Evolutionary conservation across 257 asterid species (phyloP), one percentile per base, ranked within the genome.

Genomic region (Solanum dulcamara): DNA sequence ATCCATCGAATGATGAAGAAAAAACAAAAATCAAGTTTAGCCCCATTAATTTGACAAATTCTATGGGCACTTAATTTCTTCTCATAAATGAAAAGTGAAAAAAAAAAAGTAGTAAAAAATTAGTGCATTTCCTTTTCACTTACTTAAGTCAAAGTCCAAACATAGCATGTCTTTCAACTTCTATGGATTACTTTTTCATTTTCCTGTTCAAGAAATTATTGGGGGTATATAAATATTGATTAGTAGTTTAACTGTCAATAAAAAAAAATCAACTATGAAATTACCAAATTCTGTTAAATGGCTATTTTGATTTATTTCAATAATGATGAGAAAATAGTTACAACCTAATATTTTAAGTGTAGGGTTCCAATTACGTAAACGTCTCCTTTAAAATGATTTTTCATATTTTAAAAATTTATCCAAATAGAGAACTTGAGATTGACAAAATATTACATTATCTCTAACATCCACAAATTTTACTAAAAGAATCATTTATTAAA

Each of bases 21-120:
- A 66, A 66, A 15, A 13, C 13, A 64, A 64, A 13, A 66, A 82
- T 59, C 89, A 88, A 89, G 85, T 90, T 90, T 90, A 84, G 42
- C 86, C 81, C 89, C 85, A 89, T 57, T 57, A 9, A 57, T 57
- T 57, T n/a, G 66, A n/a, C 66, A 10, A 9, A 57, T 4, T 57
- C 13, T 22, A n/a, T 57, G 66, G 66, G 66, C 30, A 22, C 30
- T 57, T 57, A 10, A 9, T 57, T 89, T 89, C 80, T 83, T 59
- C 87, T 81, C 17, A 26, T 24, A 77, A 77, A 80, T 81, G 88
- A 84, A 84, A 80, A 82, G 84, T 62, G 1, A 3, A 14, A 71
- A 14, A 14, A 75, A 14, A 11, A 0, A 1, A 44, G 6, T 13
- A 12, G 81, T 72, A 40, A 72, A 40, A 74, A 44, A 26, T 14